Evolutionary conservation across 306 rosid species (phyloP).

Genomic region (Nissolia schottii): DNA sequence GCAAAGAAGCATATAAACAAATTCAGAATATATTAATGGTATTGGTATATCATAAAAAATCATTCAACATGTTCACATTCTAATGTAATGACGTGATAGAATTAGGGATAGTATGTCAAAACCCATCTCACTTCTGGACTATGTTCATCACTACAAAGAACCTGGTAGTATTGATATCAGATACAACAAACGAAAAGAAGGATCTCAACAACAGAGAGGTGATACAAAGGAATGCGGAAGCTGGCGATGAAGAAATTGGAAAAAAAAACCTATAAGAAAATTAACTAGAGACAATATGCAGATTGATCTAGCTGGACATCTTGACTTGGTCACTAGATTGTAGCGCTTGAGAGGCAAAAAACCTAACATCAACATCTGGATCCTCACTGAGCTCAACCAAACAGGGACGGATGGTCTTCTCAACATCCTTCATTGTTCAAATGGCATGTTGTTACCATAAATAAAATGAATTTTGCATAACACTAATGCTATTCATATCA

Average conservation of each 20-base stretch:
- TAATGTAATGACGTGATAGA: background rate
- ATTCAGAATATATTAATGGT: background rate
- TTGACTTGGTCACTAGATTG: conserved; percentile 67
- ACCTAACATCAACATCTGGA: conserved; percentile 97
- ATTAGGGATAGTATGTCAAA: conserved; percentile 25
- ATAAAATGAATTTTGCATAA: conserved; percentile 11
- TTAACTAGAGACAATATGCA: conserved; percentile 11
- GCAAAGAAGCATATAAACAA: background rate
- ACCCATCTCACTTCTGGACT: conserved; percentile 21
- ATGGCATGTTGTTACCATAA: conserved; percentile 8
- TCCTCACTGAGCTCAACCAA: conserved; percentile 93
- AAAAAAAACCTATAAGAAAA: conserved; percentile 1
- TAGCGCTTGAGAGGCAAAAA: conserved; percentile 86
- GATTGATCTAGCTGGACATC: conserved; percentile 68
- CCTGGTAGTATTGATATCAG: conserved; percentile 15
- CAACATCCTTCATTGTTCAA: conserved; percentile 73
- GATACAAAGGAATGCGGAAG: conserved; percentile 22
- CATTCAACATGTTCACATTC: conserved; percentile 18
- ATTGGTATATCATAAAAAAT: conserved; percentile 1
- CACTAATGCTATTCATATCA: background rate
- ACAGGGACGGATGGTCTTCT: conserved; percentile 78
- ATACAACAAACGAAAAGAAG: conserved; percentile 7
- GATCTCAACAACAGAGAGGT: conserved; percentile 26
- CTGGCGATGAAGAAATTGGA: conserved; percentile 21
- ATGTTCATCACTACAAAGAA: conserved; percentile 15